Evolutionary conservation across 2,329 filamentous ascomycete species (phyloP), one percentile per base, ranked within the genome.

Genomic region (Diaporthe batatas): DNA sequence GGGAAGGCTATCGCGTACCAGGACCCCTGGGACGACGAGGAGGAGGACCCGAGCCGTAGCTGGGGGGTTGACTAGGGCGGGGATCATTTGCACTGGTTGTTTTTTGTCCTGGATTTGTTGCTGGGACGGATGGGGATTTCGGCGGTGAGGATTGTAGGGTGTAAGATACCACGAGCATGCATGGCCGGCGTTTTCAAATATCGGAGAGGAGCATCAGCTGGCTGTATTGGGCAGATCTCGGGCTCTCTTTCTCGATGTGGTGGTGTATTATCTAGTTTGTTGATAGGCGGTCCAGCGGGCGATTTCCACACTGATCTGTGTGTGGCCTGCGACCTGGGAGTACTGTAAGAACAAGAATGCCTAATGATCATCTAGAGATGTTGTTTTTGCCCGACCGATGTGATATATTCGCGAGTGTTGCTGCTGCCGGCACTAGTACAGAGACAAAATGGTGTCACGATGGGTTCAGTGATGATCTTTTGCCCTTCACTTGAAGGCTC

Each of bases 11-110:
- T 51, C 34, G 70, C 72, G 59, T 74, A 74, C 18, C 73, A 72
- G 77, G 57, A 76, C 68, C 44, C 74, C 54, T 54, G 75, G 72
- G 72, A 74, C 34, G 59, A 77, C 54, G 75, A 34, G 14, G 75
- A 76, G 1, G 75, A 78, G 44, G 76, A 81, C 51, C 78, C 73
- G 75, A 77, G 75, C 67, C 76, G 77, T 49, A 79, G 77, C 75
- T 79, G 78, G 78, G 80, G 80, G 29, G 79, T 83, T 57, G 82
- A 83, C 73, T 83, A 79, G 71, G 44, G 39, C 57, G 70, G 25
- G 44, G 16, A 39, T 34, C 5, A 29, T 36, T 36, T 29, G 16
- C 25, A 34, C 49, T 29, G 18, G 64, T n/a, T n/a, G n/a, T n/a
- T 23, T 12, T 12, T 49, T 12, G n/a, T 49, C 8, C 18, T 6